These are phyloP conservation scores for Stagonosporopsis chrysanthemi DNA, from an alignment of 2,329 filamentous ascomycete genomes.

Conservation along the genomic window DNA sequence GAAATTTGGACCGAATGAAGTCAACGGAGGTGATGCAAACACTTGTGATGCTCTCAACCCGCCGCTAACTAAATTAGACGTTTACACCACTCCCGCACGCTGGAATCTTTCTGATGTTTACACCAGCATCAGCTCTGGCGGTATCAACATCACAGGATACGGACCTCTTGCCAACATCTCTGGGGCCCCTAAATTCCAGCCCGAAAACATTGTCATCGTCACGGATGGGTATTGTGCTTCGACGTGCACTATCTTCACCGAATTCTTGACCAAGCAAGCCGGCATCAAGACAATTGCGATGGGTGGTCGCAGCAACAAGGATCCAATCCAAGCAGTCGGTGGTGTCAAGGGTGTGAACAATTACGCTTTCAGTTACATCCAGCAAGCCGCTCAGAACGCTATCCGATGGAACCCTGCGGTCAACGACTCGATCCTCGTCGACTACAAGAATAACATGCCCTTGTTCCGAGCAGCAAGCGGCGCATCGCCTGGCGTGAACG, in stretches of 20 bases:
- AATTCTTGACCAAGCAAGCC: slow-evolving; percentile 61
- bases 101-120: slow-evolving; percentile 50
- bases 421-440: slow-evolving; percentile 37
- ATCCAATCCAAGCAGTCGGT: slow-evolving; percentile 62
- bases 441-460: slow-evolving; percentile 38
- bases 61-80: slow-evolving; percentile 49
- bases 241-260: slow-evolving; percentile 64
- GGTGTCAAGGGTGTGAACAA: slow-evolving; percentile 61
- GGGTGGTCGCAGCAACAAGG: slow-evolving; percentile 57
- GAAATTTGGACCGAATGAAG: slow-evolving; percentile 46
- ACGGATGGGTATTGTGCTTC: slow-evolving; percentile 67
- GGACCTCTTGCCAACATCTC: slow-evolving; percentile 53
- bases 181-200: slow-evolving; percentile 57
- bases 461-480: slow-evolving; percentile 30
- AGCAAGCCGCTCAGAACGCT: slow-evolving; percentile 32
- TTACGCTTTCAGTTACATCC: slow-evolving; percentile 45
- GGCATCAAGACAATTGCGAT: slow-evolving; percentile 63
- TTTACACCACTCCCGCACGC: slow-evolving; percentile 42
- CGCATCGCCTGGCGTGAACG: slow-evolving; percentile 39
- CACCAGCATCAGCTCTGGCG: slow-evolving; percentile 39
- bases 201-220: slow-evolving; percentile 62
- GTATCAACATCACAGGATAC: slow-evolving; percentile 49
- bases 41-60: neutral
- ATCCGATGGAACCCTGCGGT: slow-evolving; percentile 33
- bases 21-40: slow-evolving; percentile 33